Base-by-base conservation (phyloP, 2,329 filamentous ascomycete species). In the Sporothrix mexicana region DNA sequence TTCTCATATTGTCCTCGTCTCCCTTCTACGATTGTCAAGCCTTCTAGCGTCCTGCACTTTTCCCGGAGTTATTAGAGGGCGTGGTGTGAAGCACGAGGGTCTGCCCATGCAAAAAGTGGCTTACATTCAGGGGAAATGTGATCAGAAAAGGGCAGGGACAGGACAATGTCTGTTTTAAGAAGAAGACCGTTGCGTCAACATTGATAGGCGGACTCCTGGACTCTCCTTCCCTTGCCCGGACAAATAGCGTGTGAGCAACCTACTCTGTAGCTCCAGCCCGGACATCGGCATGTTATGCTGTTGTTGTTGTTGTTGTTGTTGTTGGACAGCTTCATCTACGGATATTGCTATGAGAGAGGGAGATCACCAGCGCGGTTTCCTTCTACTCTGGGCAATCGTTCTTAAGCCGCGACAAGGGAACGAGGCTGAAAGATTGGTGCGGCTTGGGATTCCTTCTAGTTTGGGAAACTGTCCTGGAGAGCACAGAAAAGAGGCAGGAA, bases 371-470 rank as follows among this genome's bases (percentile, higher is more conserved):
- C 55, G 55, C 23, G 55, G 55, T 8, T 12, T 55, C 20, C 7
- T 55, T 55, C 51, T 25, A 12, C 3, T 55, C 20, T 55, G 20
- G 51, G 20, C 9, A 12, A 17, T 12, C n/a, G 4, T 17, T 25
- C 25, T 36, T 10, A 2, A 30, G 9, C 1, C 1, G 13, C 30
- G 25, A 30, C 30, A 30, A 17, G 55, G 13, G 25, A 30, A 36
- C 6, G 55, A 17, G 23, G 2, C 10, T 15, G 55, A 9, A 9
- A 12, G 23, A 59, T 3, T 15, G 20, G 55, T 9, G 55, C 23
- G 55, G 55, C 25, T 45, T n/a, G n/a, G n/a, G n/a, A n/a, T n/a
- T 64, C 59, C 36, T 64, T 64, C 59, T 20, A 41, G 17, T 59
- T 59, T 59, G 23, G 55, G 55, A 6, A 59, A 15, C 12, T 25